These are phyloP conservation scores for Allomyces macrogynus DNA, from an alignment of 192 early-diverging fungal species.

Conservation along the genomic window DNA sequence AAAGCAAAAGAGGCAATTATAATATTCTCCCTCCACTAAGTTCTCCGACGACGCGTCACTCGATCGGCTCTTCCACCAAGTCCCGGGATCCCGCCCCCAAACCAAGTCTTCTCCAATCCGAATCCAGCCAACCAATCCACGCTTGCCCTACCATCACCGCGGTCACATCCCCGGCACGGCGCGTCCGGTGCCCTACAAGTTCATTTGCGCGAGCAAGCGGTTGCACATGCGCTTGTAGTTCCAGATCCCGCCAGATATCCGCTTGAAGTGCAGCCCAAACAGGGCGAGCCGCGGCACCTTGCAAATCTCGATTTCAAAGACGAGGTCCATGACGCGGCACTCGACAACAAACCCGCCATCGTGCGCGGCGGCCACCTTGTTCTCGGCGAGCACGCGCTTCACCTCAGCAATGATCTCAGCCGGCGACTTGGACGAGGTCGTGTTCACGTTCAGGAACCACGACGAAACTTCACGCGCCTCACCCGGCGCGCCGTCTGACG, in stretches of 20 bases:
- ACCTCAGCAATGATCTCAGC: constrained; percentile 15
- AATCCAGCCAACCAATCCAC: too few species aligned
- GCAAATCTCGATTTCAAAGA: constrained; percentile 17
- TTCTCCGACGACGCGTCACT: too few species aligned
- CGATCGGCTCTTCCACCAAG: too few species aligned
- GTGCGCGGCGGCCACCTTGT: constrained; percentile 2
- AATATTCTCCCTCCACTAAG: too few species aligned
- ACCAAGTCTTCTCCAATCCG: too few species aligned
- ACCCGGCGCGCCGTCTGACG: neutral
- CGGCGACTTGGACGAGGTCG: constrained; percentile 16
- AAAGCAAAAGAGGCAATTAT: too few species aligned
- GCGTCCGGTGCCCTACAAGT: constrained; percentile 7
- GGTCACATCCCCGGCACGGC: too few species aligned
- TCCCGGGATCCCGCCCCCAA: too few species aligned
- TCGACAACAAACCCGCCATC: constrained; percentile 5
- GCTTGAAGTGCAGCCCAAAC: constrained; percentile 23
- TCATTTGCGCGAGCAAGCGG: constrained; percentile 19
- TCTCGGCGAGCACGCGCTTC: constrained; percentile 5
- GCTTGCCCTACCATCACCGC: too few species aligned
- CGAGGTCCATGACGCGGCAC: neutral
- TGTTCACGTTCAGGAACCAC: constrained; percentile 27
- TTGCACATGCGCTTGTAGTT: constrained; percentile 31
- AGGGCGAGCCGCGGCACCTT: constrained; percentile 13
- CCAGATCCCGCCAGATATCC: constrained; percentile 25
- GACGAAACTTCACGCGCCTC: constrained; percentile 18